phyloP scores from a whole-genome alignment of 202 grass and related monocot species.

The Panicum virgatum region DNA sequence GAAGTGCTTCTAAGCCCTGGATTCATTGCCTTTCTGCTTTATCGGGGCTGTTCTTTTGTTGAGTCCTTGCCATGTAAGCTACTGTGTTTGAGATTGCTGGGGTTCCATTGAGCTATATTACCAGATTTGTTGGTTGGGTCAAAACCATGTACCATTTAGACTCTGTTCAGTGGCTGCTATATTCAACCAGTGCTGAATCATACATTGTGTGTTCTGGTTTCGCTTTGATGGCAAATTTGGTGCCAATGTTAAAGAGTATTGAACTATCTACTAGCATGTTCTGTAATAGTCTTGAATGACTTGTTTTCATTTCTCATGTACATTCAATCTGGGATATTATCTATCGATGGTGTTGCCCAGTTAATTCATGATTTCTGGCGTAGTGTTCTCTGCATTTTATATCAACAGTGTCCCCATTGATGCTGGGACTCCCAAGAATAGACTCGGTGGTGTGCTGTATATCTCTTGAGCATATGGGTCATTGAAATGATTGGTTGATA shows the following conservation, averaged over 20 bases:
- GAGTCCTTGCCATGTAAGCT: slow-evolving; percentile 42
- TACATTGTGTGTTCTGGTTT: slow-evolving; percentile 12
- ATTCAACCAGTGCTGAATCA: slow-evolving; percentile 41
- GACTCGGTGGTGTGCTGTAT: background rate
- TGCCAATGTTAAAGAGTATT: slow-evolving; percentile 26
- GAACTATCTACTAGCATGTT: slow-evolving; percentile 2
- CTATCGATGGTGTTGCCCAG: background rate
- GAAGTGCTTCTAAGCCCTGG: slow-evolving; percentile 72
- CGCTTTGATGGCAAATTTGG: slow-evolving; percentile 31
- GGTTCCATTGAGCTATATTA: slow-evolving; percentile 43
- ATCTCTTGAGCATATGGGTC: background rate
- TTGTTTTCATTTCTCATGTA: slow-evolving; percentile 25
- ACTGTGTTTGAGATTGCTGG: slow-evolving; percentile 46
- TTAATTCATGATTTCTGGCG: slow-evolving; percentile 7
- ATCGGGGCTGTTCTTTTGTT: slow-evolving; percentile 42
- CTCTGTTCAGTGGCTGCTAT: slow-evolving; percentile 41
- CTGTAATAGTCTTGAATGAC: slow-evolving; percentile 18
- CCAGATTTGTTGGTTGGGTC: slow-evolving; percentile 33
- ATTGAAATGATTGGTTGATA: background rate
- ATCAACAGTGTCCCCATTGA: background rate
- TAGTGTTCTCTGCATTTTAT: background rate
- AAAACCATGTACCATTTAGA: slow-evolving; percentile 37
- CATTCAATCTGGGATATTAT: slow-evolving; percentile 19
- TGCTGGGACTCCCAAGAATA: background rate
- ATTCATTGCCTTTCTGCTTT: slow-evolving; percentile 31